Percentiles rank a stretch among this genome's conserved stretches.
Evolutionary conservation across 495 filamentous ascomycete species (phyloP).

Genomic region (Echria macrotheca): DNA sequence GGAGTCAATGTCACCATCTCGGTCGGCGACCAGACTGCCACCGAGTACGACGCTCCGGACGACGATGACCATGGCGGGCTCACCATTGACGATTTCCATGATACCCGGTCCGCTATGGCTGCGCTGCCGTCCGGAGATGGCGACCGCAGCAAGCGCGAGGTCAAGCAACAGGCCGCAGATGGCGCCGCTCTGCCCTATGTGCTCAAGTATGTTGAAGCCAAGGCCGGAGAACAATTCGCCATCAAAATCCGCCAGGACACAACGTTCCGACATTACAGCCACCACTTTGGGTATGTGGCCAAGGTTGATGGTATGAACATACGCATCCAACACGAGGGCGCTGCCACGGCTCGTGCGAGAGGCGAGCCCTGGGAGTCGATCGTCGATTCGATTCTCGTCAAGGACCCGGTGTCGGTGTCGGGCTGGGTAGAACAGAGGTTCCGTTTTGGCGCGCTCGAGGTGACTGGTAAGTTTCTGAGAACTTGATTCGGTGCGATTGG

Average conservation of each 20-base stretch:
- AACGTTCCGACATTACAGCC: neutral
- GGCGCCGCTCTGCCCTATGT: neutral
- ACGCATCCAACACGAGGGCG: neutral
- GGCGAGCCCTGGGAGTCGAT: neutral
- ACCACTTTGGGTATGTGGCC: neutral
- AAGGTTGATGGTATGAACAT: neutral
- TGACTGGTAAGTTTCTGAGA: neutral
- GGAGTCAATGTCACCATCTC: slow-evolving; percentile 26
- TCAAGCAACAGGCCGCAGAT: neutral
- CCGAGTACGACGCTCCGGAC: slow-evolving; percentile 29
- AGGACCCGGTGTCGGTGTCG: too few species aligned
- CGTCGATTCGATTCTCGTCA: too few species aligned
- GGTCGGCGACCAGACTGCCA: slow-evolving; percentile 17
- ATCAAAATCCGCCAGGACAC: neutral
- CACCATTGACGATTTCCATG: neutral
- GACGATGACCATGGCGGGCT: neutral
- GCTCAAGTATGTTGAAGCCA: slow-evolving; percentile 19
- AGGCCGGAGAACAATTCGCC: slow-evolving; percentile 5
- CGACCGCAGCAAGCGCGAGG: too few species aligned
- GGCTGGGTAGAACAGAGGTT: too few species aligned
- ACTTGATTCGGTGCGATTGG: neutral
- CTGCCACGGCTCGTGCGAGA: neutral
- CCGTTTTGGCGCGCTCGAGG: too few species aligned
- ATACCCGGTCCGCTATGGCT: too few species aligned
- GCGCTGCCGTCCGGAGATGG: too few species aligned